Conservation (phyloP, 352 stramenopile genomes). For the Globisporangium splendens region DNA sequence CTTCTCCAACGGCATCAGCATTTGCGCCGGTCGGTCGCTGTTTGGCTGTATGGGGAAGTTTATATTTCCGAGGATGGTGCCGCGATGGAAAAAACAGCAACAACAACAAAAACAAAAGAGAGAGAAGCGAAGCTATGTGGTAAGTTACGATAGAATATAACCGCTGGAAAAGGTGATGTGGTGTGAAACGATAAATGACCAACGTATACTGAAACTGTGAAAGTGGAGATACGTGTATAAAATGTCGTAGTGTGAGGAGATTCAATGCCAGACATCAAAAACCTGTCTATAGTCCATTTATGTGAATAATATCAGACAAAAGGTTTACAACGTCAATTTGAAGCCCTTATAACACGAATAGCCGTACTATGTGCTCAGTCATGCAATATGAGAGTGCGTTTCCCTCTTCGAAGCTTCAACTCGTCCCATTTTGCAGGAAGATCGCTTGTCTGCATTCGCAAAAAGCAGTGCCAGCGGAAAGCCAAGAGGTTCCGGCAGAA, state of each 20-base stretch:
- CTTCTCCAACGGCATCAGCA: conserved; percentile 40
- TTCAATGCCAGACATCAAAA: no score
- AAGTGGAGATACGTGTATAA: background rate
- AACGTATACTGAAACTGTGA: background rate
- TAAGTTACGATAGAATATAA: background rate
- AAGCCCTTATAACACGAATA: no score
- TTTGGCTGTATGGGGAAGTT: conserved; percentile 5
- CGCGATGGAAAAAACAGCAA: no score
- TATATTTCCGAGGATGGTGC: background rate
- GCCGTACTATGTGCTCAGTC: no score
- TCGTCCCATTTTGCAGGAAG: background rate
- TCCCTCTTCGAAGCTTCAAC: no score
- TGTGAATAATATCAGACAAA: no score
- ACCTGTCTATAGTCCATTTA: background rate
- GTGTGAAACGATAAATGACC: background rate
- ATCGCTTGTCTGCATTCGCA: background rate
- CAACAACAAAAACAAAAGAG: background rate
- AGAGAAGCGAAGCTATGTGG: background rate
- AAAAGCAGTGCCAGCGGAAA: conserved; percentile 3
- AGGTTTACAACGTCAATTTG: no score
- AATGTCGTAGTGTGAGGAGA: background rate
- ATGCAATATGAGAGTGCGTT: no score
- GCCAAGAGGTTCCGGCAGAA: no score
- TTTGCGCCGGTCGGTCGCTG: background rate
- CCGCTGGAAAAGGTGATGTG: background rate